phyloP scores from a whole-genome alignment of 78 protist species.

The Ministeria vibrans region DNA sequence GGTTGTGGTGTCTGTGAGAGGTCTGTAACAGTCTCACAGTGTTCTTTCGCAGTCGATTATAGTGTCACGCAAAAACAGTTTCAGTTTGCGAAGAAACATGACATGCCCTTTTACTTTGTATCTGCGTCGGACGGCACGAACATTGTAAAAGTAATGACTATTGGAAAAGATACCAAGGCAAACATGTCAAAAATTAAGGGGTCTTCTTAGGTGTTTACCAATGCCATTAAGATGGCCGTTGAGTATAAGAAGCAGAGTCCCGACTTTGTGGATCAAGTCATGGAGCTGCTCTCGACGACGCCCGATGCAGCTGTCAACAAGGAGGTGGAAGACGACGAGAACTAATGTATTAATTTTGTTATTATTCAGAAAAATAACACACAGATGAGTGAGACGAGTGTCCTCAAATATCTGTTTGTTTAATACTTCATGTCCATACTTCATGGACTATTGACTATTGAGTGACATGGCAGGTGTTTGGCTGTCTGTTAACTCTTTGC shows the following conservation, averaged over 20 bases:
- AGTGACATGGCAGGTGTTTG: no score
- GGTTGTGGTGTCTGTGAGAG: not conserved
- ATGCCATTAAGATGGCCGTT: not conserved
- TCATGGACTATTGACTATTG: no score
- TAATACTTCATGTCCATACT: no score
- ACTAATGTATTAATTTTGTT: no score
- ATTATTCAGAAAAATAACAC: no score
- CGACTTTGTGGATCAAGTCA: slow-evolving; percentile 9
- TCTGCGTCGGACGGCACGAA: slow-evolving; percentile 70
- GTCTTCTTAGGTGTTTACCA: not conserved
- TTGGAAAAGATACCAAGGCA: not conserved
- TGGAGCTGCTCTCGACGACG: not conserved
- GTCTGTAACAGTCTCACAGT: not conserved
- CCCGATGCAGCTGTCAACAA: no score
- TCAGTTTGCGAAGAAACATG: slow-evolving; percentile 45
- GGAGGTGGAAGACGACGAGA: no score
- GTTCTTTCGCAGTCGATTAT: slow-evolving; percentile 8
- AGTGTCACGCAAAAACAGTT: slow-evolving; percentile 30
- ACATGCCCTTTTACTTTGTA: slow-evolving; percentile 42
- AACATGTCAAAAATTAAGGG: not conserved
- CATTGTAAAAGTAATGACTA: slow-evolving; percentile 18
- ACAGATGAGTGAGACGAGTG: no score
- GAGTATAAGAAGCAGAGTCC: not conserved
- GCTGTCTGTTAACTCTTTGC: no score
- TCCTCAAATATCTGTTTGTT: no score